A percentile compares a stretch with the other conserved stretches of the same genome.
These are phyloP conservation scores for Petrea volubilis DNA, from an alignment of 257 asterid genomes.

Conservation along the genomic window DNA sequence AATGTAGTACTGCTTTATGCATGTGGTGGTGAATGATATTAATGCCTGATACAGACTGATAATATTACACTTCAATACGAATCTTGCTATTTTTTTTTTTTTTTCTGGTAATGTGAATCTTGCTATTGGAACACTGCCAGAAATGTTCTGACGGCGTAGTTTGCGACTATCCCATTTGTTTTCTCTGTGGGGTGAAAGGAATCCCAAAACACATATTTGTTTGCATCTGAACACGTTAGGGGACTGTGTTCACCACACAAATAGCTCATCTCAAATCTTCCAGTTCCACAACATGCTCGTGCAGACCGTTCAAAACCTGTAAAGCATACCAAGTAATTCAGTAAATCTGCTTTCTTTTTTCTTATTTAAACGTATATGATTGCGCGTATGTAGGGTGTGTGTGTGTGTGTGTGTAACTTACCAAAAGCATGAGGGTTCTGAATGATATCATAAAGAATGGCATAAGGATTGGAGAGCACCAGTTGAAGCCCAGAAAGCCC, in stretches of 20 bases:
- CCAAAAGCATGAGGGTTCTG: constrained; percentile 53
- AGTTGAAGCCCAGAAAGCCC: constrained; percentile 56
- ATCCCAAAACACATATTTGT: constrained; percentile 78
- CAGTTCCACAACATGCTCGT: constrained; percentile 74
- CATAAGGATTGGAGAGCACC: constrained; percentile 59
- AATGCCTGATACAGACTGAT: background rate
- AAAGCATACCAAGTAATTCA: background rate
- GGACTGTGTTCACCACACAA: constrained; percentile 50
- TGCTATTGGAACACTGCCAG: constrained; percentile 31
- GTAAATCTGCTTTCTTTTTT: background rate
- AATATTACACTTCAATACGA: background rate
- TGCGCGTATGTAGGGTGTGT: no score
- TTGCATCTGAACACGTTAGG: constrained; percentile 65
- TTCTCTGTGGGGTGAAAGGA: constrained; percentile 78
- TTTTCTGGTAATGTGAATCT: no score
- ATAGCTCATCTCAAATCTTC: constrained; percentile 69
- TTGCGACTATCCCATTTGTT: constrained; percentile 53
- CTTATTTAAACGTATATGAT: background rate
- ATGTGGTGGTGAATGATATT: background rate
- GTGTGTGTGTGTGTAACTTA: constrained; percentile 28
- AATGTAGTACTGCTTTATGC: background rate
- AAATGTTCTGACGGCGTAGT: constrained; percentile 39
- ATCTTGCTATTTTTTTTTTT: no score
- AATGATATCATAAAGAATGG: constrained; percentile 45
- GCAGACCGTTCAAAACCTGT: constrained; percentile 59